Conservation (phyloP, 2,329 filamentous ascomycete genomes). For the Elsinoe fawcettii region DNA sequence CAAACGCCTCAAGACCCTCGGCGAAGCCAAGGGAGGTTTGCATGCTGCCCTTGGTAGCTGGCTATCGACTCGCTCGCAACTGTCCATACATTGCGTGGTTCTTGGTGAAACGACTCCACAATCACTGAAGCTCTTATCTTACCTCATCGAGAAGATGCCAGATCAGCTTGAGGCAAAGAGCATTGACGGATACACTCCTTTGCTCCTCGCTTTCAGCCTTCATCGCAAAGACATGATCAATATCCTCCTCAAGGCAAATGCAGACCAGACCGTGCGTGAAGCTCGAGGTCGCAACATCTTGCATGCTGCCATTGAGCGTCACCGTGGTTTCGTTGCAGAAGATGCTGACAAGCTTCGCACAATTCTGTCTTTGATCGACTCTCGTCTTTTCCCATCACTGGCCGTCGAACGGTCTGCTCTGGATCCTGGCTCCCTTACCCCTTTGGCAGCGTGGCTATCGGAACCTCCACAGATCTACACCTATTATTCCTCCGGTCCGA, state of each 20-base stretch:
- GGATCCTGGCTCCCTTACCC: constrained; percentile 50
- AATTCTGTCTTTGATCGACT: constrained; percentile 53
- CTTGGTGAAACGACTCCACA: constrained; percentile 34
- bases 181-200: constrained; percentile 52
- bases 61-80: constrained; percentile 53
- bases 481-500: background rate
- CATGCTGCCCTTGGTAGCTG: constrained; percentile 56
- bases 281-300: constrained; percentile 57
- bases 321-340: background rate
- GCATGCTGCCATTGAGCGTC: constrained; percentile 45
- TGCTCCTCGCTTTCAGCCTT: constrained; percentile 57
- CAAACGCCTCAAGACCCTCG: constrained; percentile 53
- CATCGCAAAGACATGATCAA: constrained; percentile 49
- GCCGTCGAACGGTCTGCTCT: constrained; percentile 51
- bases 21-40: constrained; percentile 53
- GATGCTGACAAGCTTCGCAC: constrained; percentile 20
- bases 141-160: constrained; percentile 57
- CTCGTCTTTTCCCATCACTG: constrained; percentile 49
- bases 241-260: constrained; percentile 58
- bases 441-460: constrained; percentile 43
- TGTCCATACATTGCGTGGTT: constrained; percentile 57
- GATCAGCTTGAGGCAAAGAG: constrained; percentile 55
- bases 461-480: constrained; percentile 9
- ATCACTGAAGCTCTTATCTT: constrained; percentile 53
- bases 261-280: constrained; percentile 56